Evolutionary conservation across 2,329 filamentous ascomycete genomes (phyloP).

Genomic region (Nannizziopsis arthrosporioides): DNA sequence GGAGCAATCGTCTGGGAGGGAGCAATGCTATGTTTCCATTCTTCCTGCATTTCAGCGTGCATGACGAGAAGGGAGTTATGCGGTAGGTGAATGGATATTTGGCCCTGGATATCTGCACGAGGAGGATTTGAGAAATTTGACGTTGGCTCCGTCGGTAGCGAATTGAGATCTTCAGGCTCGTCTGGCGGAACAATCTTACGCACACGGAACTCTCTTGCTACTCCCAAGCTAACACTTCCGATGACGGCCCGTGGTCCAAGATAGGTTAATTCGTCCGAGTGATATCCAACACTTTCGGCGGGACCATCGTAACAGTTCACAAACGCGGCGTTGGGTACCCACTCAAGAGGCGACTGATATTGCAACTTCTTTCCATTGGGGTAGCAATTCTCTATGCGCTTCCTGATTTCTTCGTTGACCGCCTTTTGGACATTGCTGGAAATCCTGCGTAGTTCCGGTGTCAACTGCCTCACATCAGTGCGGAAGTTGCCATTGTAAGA

Average conservation of each 20-base stretch:
- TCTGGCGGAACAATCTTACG: constrained; percentile 56
- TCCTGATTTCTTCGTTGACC: constrained; percentile 66
- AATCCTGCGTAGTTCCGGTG: constrained; percentile 60
- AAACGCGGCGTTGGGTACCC: constrained; percentile 81
- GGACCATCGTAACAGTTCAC: constrained; percentile 88
- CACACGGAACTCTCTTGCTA: constrained; percentile 85
- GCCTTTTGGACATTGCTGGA: constrained; percentile 57
- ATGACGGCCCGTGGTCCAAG: constrained; percentile 80
- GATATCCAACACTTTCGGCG: constrained; percentile 75
- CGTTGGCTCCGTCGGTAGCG: constrained; percentile 11
- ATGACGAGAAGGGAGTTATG: constrained; percentile 91
- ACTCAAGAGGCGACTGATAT: constrained; percentile 60
- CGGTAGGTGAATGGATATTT: constrained; percentile 84
- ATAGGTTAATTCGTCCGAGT: constrained; percentile 87
- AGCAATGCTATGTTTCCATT: constrained; percentile 83
- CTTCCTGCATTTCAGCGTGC: constrained; percentile 96
- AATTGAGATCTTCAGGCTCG: constrained; percentile 35
- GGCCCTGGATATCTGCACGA: constrained; percentile 57
- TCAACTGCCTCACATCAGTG: constrained; percentile 64
- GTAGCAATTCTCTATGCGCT: constrained; percentile 57
- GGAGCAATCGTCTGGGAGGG: constrained; percentile 67
- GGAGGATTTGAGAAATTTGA: background rate
- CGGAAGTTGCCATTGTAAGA: constrained; percentile 70
- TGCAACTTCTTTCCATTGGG: constrained; percentile 60
- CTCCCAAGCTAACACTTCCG: constrained; percentile 78